Evolutionary conservation across 805 yeast species (phyloP).

Genomic region (Ascoidea rubescens): DNA sequence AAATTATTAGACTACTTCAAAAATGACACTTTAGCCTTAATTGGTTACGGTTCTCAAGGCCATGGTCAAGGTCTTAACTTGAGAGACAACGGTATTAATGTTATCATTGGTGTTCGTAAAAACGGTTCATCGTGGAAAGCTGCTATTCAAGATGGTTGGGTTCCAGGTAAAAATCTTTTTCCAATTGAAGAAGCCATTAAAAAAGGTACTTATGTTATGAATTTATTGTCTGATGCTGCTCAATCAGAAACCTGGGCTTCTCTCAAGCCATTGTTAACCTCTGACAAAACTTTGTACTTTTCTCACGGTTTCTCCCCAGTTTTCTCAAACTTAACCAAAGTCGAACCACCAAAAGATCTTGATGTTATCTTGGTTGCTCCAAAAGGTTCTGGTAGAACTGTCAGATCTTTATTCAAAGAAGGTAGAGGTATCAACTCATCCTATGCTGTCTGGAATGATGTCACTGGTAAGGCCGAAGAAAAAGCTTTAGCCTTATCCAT

Average conservation of each 20-base stretch:
- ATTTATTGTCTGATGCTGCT: slow-evolving; percentile 97
- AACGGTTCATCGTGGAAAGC: slow-evolving; percentile 99
- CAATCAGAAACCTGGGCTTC: slow-evolving; percentile 95
- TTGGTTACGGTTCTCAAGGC: slow-evolving; percentile 99
- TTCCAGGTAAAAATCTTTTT: slow-evolving; percentile 96
- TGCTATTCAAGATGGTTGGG: slow-evolving; percentile 99
- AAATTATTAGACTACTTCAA: slow-evolving; percentile 93
- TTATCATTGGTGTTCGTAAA: slow-evolving; percentile 96
- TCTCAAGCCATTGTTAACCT: slow-evolving; percentile 82
- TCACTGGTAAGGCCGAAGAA: slow-evolving; percentile 98
- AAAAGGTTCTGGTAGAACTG: slow-evolving; percentile 99
- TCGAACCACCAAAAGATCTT: slow-evolving; percentile 86
- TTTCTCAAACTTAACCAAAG: slow-evolving; percentile 93
- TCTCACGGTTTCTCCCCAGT: slow-evolving; percentile 99
- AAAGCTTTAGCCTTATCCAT: slow-evolving; percentile 97
- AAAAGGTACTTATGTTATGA: slow-evolving; percentile 92
- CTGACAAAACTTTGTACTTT: slow-evolving; percentile 97
- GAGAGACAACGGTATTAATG: slow-evolving; percentile 98
- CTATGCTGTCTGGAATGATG: slow-evolving; percentile 99
- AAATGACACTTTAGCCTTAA: slow-evolving; percentile 92
- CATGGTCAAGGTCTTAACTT: slow-evolving; percentile 99
- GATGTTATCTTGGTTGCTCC: slow-evolving; percentile 99
- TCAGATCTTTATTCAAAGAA: slow-evolving; percentile 97
- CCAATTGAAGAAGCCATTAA: slow-evolving; percentile 86
- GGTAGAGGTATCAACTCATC: slow-evolving; percentile 99